Evolutionary conservation across 192 early-diverging fungal genomes (phyloP).

Genomic region (Chytriomyces sp.): DNA sequence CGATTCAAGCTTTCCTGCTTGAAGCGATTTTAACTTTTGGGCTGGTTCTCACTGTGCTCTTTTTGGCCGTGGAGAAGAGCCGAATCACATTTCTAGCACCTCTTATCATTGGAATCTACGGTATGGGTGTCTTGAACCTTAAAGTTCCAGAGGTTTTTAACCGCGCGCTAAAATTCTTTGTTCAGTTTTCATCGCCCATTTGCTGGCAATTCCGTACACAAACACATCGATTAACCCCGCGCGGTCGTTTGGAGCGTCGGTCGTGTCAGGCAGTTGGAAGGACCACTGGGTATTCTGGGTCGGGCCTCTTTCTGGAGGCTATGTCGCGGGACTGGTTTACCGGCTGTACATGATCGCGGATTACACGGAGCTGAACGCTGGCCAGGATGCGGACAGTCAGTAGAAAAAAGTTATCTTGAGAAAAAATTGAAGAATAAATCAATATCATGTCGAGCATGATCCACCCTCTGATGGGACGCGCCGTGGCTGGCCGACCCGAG

Average conservation of each 20-base stretch:
- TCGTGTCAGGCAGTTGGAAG: constrained; percentile 51
- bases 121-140: constrained; percentile 9
- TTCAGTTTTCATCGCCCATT: constrained; percentile 50
- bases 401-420: no score
- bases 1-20: constrained; percentile 41
- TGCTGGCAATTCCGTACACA: constrained; percentile 49
- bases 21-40: constrained; percentile 53
- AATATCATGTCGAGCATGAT: neutral
- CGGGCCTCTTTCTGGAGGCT: constrained; percentile 19
- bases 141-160: neutral
- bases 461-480: neutral
- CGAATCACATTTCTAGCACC: constrained; percentile 46
- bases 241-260: constrained; percentile 63
- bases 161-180: neutral
- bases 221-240: constrained; percentile 70
- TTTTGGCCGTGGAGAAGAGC: constrained; percentile 52
- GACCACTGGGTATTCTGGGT: constrained; percentile 73
- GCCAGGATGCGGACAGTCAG: constrained; percentile 13
- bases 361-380: constrained; percentile 38
- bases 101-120: constrained; percentile 43
- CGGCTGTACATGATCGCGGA: constrained; percentile 33
- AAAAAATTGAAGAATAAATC: no score
- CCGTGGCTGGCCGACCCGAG: neutral
- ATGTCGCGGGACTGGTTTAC: constrained; percentile 45
- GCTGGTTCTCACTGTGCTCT: constrained; percentile 46